Conservation (phyloP, 2,329 filamentous ascomycete species). For the Colletotrichum sp. region DNA sequence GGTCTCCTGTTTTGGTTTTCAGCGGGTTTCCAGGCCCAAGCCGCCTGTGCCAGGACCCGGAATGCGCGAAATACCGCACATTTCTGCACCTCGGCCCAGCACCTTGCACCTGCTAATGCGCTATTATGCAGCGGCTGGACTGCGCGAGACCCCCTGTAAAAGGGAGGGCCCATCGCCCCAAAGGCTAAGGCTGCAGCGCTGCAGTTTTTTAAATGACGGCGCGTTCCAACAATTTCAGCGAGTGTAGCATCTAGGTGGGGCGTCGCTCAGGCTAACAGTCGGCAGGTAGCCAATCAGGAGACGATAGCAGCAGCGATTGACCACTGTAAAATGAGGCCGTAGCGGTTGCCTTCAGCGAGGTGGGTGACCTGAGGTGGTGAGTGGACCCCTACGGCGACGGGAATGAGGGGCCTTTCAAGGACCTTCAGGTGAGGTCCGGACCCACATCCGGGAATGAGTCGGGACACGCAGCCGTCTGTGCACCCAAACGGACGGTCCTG, state of each 20-base stretch:
- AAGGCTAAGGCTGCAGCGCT: not conserved
- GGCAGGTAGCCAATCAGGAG: not conserved
- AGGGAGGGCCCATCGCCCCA: not conserved
- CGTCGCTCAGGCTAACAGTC: not conserved
- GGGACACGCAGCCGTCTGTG: not conserved
- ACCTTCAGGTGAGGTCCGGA: not conserved
- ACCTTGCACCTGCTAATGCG: not conserved
- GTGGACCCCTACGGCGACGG: not conserved
- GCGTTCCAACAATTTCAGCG: conserved; percentile 18
- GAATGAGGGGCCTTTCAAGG: not conserved
- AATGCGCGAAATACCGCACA: not conserved
- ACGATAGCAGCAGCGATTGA: not conserved
- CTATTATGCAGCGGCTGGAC: not conserved
- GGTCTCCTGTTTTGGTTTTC: not conserved
- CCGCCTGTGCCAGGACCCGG: not conserved
- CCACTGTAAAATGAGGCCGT: not conserved
- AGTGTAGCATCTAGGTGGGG: conserved; percentile 7
- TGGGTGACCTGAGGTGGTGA: not conserved
- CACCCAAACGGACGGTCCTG: not conserved
- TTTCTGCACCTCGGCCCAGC: not conserved
- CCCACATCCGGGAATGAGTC: conserved; percentile 6
- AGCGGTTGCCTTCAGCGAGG: not conserved
- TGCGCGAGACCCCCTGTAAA: not conserved
- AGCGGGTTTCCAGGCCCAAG: not conserved
- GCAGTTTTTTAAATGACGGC: conserved; percentile 11